Evolutionary conservation across 1,284 basidiomycete species (phyloP).

Genomic region (Rhodotorula sp.): DNA sequence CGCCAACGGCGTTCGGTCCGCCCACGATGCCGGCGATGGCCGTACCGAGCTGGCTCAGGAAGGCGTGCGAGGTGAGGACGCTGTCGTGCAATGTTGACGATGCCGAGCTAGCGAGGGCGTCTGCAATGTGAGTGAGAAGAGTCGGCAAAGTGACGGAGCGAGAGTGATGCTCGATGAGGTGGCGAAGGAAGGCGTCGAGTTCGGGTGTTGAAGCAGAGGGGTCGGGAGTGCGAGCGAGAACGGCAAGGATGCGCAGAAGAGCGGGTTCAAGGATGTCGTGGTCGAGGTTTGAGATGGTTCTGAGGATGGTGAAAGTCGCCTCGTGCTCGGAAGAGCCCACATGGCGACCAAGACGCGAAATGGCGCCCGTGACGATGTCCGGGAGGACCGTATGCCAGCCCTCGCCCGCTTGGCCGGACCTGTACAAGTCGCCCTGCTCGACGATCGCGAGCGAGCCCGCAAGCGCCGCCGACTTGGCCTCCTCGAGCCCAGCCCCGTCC

Average conservation of each 20-base stretch:
- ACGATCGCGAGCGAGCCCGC: conserved; percentile 21
- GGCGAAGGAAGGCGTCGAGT: conserved; percentile 15
- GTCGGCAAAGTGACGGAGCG: conserved; percentile 27
- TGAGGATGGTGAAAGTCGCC: conserved; percentile 9
- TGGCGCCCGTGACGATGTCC: conserved; percentile 11
- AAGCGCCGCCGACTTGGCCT: conserved; percentile 8
- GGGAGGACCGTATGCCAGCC: conserved; percentile 24
- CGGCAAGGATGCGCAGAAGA: conserved; percentile 12
- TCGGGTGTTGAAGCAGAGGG: background rate
- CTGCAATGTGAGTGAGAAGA: conserved; percentile 18
- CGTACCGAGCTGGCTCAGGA: background rate
- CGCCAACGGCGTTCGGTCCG: background rate
- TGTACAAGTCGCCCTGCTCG: conserved; percentile 27
- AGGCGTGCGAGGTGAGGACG: conserved; percentile 16
- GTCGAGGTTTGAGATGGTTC: conserved; percentile 11
- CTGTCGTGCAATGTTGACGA: conserved; percentile 8
- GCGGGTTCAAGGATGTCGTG: conserved; percentile 11
- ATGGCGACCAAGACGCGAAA: background rate
- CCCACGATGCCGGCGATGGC: conserved; percentile 13
- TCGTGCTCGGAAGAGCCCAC: background rate
- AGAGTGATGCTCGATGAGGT: conserved; percentile 30
- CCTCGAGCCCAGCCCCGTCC: background rate
- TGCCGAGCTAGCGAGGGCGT: conserved; percentile 18
- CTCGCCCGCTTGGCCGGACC: conserved; percentile 16
- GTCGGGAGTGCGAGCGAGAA: conserved; percentile 1